These are phyloP conservation scores for Pseudoscleropodium purum DNA, from an alignment of 225 moss, liverwort and hornwort genomes.

Conservation along the genomic window DNA sequence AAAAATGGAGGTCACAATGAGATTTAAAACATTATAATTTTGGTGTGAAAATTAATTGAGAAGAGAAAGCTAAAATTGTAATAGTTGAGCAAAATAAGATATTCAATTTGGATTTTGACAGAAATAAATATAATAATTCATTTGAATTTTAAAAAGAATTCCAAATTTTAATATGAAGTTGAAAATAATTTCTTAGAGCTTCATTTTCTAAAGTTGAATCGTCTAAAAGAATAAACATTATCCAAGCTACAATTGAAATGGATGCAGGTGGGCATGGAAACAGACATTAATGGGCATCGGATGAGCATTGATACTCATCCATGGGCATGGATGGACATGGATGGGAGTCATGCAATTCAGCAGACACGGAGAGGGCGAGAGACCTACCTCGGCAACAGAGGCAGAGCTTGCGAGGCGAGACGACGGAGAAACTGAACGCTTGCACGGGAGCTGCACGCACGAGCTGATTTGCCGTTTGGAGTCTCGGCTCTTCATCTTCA, in stretches of 20 bases:
- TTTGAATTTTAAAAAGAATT: not conserved
- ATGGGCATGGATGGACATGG: not conserved
- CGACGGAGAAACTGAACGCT: not conserved
- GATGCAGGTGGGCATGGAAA: not conserved
- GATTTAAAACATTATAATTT: too few relatives aligned
- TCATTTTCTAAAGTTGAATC: not conserved
- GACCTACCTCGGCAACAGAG: slow-evolving; percentile 10
- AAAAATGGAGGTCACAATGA: too few relatives aligned
- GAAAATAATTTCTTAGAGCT: not conserved
- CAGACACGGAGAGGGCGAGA: slow-evolving; percentile 31
- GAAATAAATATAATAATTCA: not conserved
- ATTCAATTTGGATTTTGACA: not conserved
- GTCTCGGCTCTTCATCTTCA: not conserved
- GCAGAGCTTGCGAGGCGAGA: not conserved
- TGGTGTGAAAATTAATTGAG: too few relatives aligned
- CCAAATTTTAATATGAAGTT: not conserved
- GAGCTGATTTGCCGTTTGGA: not conserved
- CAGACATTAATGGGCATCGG: not conserved
- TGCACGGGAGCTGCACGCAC: not conserved
- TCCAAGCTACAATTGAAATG: not conserved
- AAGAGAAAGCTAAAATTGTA: not conserved
- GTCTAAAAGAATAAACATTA: not conserved
- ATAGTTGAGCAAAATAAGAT: not conserved
- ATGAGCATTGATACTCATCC: not conserved
- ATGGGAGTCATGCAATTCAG: slow-evolving; percentile 28